Conservation (phyloP, 1,139 yeast species). For the Yarrowia galli region DNA sequence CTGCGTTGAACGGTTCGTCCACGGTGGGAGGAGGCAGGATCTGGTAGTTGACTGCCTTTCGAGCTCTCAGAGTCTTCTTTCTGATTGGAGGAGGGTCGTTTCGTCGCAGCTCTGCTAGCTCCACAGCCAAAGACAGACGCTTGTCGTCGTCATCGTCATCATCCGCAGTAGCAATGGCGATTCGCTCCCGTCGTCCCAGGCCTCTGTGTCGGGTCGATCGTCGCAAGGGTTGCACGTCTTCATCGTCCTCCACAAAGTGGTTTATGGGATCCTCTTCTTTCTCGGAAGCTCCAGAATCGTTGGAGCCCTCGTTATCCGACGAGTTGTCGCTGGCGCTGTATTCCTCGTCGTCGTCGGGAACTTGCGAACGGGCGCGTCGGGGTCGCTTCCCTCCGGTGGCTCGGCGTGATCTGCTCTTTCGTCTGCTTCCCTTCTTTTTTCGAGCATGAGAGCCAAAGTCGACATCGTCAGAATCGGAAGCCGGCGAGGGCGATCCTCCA, state of each 20-base stretch:
- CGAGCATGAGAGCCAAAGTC: conserved; percentile 16
- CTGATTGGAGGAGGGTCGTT: conserved; percentile 60
- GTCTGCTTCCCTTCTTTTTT: conserved; percentile 11
- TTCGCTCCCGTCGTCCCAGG: conserved; percentile 41
- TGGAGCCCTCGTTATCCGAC: conserved; percentile 29
- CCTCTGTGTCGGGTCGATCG: conserved; percentile 39
- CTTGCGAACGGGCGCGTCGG: conserved; percentile 38
- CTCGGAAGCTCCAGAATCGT: conserved; percentile 16
- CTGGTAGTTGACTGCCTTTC: conserved; percentile 82
- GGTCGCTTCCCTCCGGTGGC: conserved; percentile 24
- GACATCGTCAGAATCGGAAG: conserved; percentile 20
- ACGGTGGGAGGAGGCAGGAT: conserved; percentile 78
- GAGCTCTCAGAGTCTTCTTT: conserved; percentile 72
- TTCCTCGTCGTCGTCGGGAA: conserved; percentile 45
- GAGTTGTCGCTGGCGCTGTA: conserved; percentile 42
- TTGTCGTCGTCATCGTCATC: conserved; percentile 44
- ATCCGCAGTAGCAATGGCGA: conserved; percentile 43
- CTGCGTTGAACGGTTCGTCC: conserved; percentile 55
- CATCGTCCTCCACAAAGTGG: conserved; percentile 42
- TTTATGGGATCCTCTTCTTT: conserved; percentile 34
- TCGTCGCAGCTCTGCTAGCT: conserved; percentile 60
- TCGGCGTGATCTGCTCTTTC: neutral
- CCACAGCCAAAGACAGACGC: conserved; percentile 55
- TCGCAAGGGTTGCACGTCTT: conserved; percentile 38
- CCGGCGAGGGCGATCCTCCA: conserved; percentile 15